Evolutionary conservation across 192 early-diverging fungal genomes (phyloP).

Genomic region (Jimgerdemannia lactiflua): DNA sequence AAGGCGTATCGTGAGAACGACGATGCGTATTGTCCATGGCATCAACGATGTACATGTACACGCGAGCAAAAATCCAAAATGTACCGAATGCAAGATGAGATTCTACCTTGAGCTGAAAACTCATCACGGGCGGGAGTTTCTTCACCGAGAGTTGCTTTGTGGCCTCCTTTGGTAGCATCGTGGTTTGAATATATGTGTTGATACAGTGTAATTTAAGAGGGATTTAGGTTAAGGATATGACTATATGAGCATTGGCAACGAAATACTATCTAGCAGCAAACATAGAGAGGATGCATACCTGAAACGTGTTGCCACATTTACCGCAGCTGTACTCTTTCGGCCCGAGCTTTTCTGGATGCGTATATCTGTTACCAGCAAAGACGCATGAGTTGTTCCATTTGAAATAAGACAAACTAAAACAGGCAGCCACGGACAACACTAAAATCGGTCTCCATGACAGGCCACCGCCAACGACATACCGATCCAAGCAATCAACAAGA

Average conservation of each 20-base stretch:
- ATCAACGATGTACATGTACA: background rate
- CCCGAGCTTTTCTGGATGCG: slow-evolving; percentile 76
- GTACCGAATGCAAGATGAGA: background rate
- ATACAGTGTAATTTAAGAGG: background rate
- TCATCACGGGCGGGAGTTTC: slow-evolving; percentile 80
- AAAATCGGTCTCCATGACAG: background rate
- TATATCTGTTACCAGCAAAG: slow-evolving; percentile 37
- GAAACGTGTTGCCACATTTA: slow-evolving; percentile 54
- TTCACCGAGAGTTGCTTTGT: slow-evolving; percentile 90
- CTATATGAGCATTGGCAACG: background rate
- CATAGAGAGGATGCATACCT: slow-evolving; percentile 6
- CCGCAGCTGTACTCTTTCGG: slow-evolving; percentile 65
- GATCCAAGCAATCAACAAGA: slow-evolving; percentile 63
- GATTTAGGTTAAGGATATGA: background rate
- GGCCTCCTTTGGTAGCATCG: slow-evolving; percentile 37
- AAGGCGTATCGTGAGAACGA: background rate
- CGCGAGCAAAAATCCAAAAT: background rate
- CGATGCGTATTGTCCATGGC: background rate
- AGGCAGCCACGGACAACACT: background rate
- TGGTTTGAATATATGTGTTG: too few relatives aligned
- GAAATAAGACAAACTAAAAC: background rate
- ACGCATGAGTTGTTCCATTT: too few relatives aligned
- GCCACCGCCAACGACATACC: slow-evolving; percentile 28
- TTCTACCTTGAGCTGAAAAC: slow-evolving; percentile 85
- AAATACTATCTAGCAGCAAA: too few relatives aligned